phyloP scores from a whole-genome alignment of 179 eudicot genomes.

The Beta macrorhiza region DNA sequence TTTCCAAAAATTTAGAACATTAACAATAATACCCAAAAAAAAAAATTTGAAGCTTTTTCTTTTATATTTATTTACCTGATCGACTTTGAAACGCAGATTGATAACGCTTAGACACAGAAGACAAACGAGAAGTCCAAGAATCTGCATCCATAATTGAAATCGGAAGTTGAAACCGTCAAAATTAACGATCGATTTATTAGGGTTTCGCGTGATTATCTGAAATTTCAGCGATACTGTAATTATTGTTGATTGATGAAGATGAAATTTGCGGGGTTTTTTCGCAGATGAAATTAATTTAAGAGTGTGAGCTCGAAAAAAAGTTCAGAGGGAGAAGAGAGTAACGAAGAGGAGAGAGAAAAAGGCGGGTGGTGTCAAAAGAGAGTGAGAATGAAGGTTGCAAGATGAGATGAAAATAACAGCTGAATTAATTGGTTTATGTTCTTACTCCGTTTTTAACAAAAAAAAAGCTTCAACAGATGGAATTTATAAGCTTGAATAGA shows the following conservation, averaged over 20 bases:
- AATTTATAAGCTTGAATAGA: too few species aligned
- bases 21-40: neutral
- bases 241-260: neutral
- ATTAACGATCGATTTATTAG: slow-evolving; percentile 12
- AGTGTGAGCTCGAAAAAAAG: neutral
- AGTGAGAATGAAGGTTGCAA: neutral
- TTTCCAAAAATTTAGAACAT: slow-evolving; percentile 1
- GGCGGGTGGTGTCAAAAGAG: neutral
- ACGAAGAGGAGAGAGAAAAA: neutral
- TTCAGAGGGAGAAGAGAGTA: neutral
- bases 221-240: neutral
- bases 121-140: slow-evolving; percentile 76
- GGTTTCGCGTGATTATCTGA: slow-evolving; percentile 22
- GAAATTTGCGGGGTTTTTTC: neutral
- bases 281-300: neutral
- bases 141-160: slow-evolving; percentile 57
- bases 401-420: slow-evolving; percentile 6
- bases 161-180: neutral
- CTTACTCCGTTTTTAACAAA: too few species aligned
- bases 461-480: too few species aligned
- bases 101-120: slow-evolving; percentile 71
- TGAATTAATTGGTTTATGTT: too few species aligned
- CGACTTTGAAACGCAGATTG: slow-evolving; percentile 73
- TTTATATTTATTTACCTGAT: slow-evolving; percentile 37
- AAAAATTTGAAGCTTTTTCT: neutral